phyloP scores from a whole-genome alignment of 75 land plant species.

The Picea sitchensis region DNA sequence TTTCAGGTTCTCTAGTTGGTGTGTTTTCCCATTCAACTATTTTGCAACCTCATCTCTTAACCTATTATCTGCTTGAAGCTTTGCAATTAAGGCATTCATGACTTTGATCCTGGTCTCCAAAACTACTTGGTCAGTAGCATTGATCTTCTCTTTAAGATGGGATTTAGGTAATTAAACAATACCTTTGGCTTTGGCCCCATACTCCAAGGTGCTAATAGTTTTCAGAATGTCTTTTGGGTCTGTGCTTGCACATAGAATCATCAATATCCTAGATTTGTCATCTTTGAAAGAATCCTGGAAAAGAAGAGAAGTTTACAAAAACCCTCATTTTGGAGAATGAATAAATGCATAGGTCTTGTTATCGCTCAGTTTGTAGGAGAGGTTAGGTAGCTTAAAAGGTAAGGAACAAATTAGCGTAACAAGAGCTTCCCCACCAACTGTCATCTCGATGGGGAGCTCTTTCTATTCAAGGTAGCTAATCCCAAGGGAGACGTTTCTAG shows the following conservation, averaged over 20 bases:
- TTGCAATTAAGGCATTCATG: conserved; percentile 28
- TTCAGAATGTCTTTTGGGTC: conserved; percentile 42
- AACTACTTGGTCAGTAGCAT: conserved; percentile 10
- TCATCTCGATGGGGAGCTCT: too few relatives aligned
- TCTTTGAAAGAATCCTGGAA: conserved; percentile 48
- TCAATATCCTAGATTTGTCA: conserved; percentile 41
- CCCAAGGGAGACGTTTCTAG: too few relatives aligned
- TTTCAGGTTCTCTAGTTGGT: conserved; percentile 19
- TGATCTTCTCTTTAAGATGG: conserved; percentile 25
- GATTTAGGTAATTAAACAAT: conserved; percentile 38
- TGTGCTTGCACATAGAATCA: conserved; percentile 49
- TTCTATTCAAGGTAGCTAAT: too few relatives aligned
- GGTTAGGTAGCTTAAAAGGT: too few relatives aligned
- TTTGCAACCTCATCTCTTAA: conserved; percentile 16
- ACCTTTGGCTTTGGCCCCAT: conserved; percentile 48
- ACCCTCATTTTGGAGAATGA: not conserved
- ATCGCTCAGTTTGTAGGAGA: too few relatives aligned
- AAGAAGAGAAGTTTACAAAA: not conserved
- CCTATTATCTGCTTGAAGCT: conserved; percentile 28
- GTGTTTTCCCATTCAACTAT: conserved; percentile 20
- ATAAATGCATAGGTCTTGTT: not conserved
- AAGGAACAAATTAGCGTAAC: too few relatives aligned
- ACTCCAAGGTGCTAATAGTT: conserved; percentile 41
- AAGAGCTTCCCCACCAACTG: too few relatives aligned
- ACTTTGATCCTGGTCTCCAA: too few relatives aligned